Evolutionary conservation across 2,329 filamentous ascomycete genomes (phyloP), one percentile per base, ranked within the genome.

Genomic region (Trichoderma atrobrunneum): DNA sequence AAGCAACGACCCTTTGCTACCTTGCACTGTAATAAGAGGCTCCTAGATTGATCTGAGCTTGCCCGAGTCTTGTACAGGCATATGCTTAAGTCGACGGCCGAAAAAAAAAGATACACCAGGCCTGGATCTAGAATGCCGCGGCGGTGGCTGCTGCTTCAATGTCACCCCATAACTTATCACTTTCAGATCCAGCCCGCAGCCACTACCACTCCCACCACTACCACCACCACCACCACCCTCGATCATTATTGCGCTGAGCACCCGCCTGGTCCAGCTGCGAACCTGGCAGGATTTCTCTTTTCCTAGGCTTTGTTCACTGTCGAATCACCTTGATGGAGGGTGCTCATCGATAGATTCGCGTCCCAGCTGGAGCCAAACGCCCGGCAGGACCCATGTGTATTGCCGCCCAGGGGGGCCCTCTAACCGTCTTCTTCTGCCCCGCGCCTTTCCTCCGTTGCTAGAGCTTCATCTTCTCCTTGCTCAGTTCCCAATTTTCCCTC

Each of bases 401-500:
- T 66, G 61, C 60, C 34, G 68, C 39, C 72, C 72, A 73, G 72
- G 72, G 67, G 67, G 68, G 36, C 21, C 68, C 68, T 73, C 68
- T 59, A 67, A 71, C 72, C 72, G 62, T 67, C 71, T 73, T 32
- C 64, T 61, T 62, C 61, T 72, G 67, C 72, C 72, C 72, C 72
- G 72, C 70, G 70, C 72, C 60, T 63, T 65, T 72, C 48, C 59
- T 65, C 60, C 36, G 71, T 70, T 70, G 30, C 60, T 36, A 60
- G 56, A 72, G 62, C 65, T 70, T 70, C 72, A 71, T 73, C 72
- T 67, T 56, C 70, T 71, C 67, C 60, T 71, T 60, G 48, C 24
- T 16, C 36, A 39, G 51, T 60, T 65, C 48, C 60, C 71, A 71
- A 63, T 73, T 67, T 60, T 34, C 48, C 39, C 61, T 61, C 43